Evolutionary conservation across 2,329 filamentous ascomycete species (phyloP), one percentile per base, ranked within the genome.

Genomic region (Cyphellophora attinorum): DNA sequence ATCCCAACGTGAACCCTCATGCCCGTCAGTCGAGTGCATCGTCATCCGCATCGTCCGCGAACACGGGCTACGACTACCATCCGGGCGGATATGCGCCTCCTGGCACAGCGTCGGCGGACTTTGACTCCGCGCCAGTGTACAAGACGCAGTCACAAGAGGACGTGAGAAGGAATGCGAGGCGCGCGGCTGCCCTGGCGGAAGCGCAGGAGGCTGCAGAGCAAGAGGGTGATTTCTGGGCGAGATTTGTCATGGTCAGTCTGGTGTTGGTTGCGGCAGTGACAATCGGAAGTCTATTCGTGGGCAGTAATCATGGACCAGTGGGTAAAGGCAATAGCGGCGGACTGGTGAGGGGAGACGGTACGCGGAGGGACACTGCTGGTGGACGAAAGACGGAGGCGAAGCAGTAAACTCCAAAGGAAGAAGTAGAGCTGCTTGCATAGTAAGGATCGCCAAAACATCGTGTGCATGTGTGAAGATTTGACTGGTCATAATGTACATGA

Each of bases 81-180:
- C 60, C 61, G 2, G 49, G 59, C 16, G n/a, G n/a, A n/a, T n/a
- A n/a, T n/a, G n/a, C n/a, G n/a, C n/a, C n/a, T n/a, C n/a, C n/a
- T n/a, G n/a, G n/a, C 14, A 10, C 27, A 11, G 27, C 2, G 5
- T 15, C 11, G n/a, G 27, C 39, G 3, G 33, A 94, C 61, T 98
- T 94, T 48, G 80, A 96, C 60, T 72, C 73, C 27, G 65, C 62
- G 27, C 68, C 71, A 6, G 88, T 94, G 58, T 75, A 77, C 49
- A 68, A 75, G 42, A 93, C 85, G 39, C 85, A 93, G 44, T 66
- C 71, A 32, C 64, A 70, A 19, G 68, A 81, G 48, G 73, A 83
- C 45, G 57, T 61, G 53, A 52, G 70, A 49, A 54, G 67, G 49
- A 53, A 65, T 49, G 55, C 61, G 13, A 56, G 70, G 52, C 54